phyloP scores from a whole-genome alignment of 2,329 filamentous ascomycete genomes.

The Pseudogymnoascus sp. region DNA sequence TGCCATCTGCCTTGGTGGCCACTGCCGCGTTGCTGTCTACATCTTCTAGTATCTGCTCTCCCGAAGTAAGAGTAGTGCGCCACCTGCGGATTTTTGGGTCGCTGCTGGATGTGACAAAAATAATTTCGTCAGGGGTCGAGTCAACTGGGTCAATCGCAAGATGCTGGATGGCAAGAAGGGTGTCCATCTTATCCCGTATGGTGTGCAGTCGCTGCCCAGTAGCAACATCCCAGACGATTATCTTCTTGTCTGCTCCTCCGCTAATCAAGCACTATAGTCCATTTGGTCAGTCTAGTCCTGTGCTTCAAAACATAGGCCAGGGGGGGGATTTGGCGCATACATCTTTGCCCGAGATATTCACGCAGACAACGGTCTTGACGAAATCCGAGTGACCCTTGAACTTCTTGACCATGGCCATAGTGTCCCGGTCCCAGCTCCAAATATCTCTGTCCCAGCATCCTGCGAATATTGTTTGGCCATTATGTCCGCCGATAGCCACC shows the following conservation, averaged over 20 bases:
- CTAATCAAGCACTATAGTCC: constrained; percentile 50
- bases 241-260: constrained; percentile 69
- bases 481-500: constrained; percentile 55
- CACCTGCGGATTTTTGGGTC: constrained; percentile 74
- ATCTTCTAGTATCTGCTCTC: constrained; percentile 47
- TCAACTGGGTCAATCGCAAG: constrained; percentile 66
- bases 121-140: constrained; percentile 41
- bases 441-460: constrained; percentile 93
- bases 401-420: constrained; percentile 45
- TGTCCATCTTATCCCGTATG: constrained; percentile 63
- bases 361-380: constrained; percentile 69
- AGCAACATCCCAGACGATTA: constrained; percentile 73
- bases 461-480: constrained; percentile 60
- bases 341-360: constrained; percentile 52
- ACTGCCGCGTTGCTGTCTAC: constrained; percentile 28
- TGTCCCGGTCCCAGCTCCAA: constrained; percentile 71
- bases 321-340: constrained; percentile 23
- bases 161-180: constrained; percentile 71
- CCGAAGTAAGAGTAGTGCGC: constrained; percentile 48
- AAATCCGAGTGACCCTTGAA: constrained; percentile 83
- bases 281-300: constrained; percentile 12
- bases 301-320: background rate
- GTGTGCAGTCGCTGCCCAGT: constrained; percentile 64
- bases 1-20: constrained; percentile 31
- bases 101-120: constrained; percentile 72